Evolutionary conservation across 192 early-diverging fungal genomes (phyloP).

Genomic region (Coemansia sp.): DNA sequence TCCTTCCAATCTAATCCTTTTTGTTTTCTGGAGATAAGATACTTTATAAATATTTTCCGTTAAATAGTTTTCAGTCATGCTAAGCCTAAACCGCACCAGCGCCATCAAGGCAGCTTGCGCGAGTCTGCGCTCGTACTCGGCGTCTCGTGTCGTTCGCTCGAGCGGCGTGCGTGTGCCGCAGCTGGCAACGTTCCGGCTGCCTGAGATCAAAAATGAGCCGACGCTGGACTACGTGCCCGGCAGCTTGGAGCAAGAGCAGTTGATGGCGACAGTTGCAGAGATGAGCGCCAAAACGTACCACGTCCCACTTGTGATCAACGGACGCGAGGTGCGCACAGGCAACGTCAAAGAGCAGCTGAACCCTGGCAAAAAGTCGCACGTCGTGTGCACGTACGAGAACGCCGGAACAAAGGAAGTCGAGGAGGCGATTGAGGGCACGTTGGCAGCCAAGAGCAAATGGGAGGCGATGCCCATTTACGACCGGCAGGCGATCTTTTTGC

Average conservation of each 20-base stretch:
- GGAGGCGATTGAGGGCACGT: slow-evolving; percentile 83
- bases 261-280: slow-evolving; percentile 77
- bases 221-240: slow-evolving; percentile 79
- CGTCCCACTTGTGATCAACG: slow-evolving; percentile 84
- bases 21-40: slow-evolving; percentile 4
- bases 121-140: slow-evolving; percentile 14
- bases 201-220: slow-evolving; percentile 83
- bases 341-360: slow-evolving; percentile 71
- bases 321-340: slow-evolving; percentile 74
- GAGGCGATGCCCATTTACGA: slow-evolving; percentile 92
- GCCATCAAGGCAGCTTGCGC: slow-evolving; percentile 8
- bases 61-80: slow-evolving; percentile 17
- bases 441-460: slow-evolving; percentile 84
- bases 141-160: slow-evolving; percentile 11
- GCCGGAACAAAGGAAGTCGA: slow-evolving; percentile 69
- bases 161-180: slow-evolving; percentile 56
- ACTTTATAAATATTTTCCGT: neutral
- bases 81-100: slow-evolving; percentile 19
- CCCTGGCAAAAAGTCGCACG: slow-evolving; percentile 79
- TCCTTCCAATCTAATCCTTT: neutral
- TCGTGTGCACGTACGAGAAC: slow-evolving; percentile 82
- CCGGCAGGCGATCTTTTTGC: slow-evolving; percentile 93
- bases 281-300: slow-evolving; percentile 67
- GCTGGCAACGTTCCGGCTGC: slow-evolving; percentile 78
- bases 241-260: slow-evolving; percentile 67